phyloP scores from a whole-genome alignment of 352 stramenopile genomes.

The Phytophthora pseudosyringae region DNA sequence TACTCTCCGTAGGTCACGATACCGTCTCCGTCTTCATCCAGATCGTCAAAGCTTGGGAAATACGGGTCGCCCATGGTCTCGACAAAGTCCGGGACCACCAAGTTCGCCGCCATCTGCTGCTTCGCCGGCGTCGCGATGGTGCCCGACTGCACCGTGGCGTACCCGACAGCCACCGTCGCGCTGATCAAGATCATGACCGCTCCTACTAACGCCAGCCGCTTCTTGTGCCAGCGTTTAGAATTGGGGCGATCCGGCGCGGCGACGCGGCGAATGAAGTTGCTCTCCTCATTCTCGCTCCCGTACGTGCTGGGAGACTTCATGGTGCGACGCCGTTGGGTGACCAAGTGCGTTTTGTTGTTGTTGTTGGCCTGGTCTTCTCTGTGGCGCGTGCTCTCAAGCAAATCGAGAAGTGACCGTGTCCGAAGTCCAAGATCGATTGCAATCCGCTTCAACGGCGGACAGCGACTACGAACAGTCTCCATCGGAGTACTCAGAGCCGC shows the following conservation, averaged over 20 bases:
- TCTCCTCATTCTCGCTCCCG: slow-evolving; percentile 67
- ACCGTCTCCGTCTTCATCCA: slow-evolving; percentile 45
- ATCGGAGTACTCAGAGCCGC: slow-evolving; percentile 5
- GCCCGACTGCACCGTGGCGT: slow-evolving; percentile 34
- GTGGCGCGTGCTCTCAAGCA: slow-evolving; percentile 15
- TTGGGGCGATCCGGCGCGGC: slow-evolving; percentile 48
- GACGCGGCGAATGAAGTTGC: slow-evolving; percentile 62
- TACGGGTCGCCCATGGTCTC: slow-evolving; percentile 38
- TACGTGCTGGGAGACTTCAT: slow-evolving; percentile 68
- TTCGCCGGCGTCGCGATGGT: slow-evolving; percentile 13
- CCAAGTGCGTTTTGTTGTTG: neutral
- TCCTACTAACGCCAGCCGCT: slow-evolving; percentile 47
- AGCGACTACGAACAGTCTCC: slow-evolving; percentile 23
- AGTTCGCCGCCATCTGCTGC: slow-evolving; percentile 27
- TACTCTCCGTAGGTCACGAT: slow-evolving; percentile 48
- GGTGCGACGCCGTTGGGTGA: slow-evolving; percentile 1
- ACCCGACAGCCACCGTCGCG: slow-evolving; percentile 47
- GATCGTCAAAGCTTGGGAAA: slow-evolving; percentile 46
- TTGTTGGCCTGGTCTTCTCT: neutral
- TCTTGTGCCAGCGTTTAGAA: slow-evolving; percentile 48
- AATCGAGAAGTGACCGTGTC: slow-evolving; percentile 46
- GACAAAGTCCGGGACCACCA: slow-evolving; percentile 42
- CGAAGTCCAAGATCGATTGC: slow-evolving; percentile 2
- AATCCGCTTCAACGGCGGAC: slow-evolving; percentile 9
- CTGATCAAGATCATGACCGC: slow-evolving; percentile 48